Base-by-base conservation (phyloP, 345 rosid genomes). In the Schrenkiella parvula region DNA sequence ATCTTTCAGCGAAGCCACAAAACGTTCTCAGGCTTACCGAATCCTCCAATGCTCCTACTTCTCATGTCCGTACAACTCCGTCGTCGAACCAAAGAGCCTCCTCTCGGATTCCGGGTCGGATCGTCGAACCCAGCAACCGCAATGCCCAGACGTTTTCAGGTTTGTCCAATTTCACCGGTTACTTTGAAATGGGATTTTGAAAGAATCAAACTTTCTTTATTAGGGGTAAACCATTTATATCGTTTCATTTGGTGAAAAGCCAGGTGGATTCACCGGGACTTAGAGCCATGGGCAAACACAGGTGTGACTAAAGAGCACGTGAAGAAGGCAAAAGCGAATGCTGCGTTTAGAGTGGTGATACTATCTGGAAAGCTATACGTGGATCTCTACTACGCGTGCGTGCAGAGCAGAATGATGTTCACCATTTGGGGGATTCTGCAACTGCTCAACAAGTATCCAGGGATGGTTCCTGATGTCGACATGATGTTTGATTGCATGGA, bases 401-500 rank as follows among this genome's bases (percentile, higher is more conserved):
- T 93, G 15, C 95, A 93, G 78, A 85, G 89, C 57, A 72, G 98
- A 47, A 81, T 87, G 71, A 88, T 93, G 95, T 89, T 91, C 54
- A 93, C 97, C 2, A 32, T 93, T 35, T 89, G 98, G 98, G 95
- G 95, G 10, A 50, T 93, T 22, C 68, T 93, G 74, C 97, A 93
- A 82, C 79, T 93, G 55, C 79, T 91, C 11, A 78, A 69, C 70
- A 89, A 83, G 90, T 87, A 88, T 70, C 98, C 97, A 10, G 91
- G 91, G 22, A 66, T 77, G 87, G 87, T 93, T 10, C 95, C 97
- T 67, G 95, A 91, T 77, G 97, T 89, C 14, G 98, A 93, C 73
- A 71, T 93, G 73, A 91, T 93, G 98, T 89, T 93, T 76, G 97
- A 93, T 84, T 93, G 98, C 26, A 93, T 93, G 98, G 97, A 93